Evolutionary conservation across 2,329 filamentous ascomycete species (phyloP).

Genomic region (Daldinia eschscholtzii): DNA sequence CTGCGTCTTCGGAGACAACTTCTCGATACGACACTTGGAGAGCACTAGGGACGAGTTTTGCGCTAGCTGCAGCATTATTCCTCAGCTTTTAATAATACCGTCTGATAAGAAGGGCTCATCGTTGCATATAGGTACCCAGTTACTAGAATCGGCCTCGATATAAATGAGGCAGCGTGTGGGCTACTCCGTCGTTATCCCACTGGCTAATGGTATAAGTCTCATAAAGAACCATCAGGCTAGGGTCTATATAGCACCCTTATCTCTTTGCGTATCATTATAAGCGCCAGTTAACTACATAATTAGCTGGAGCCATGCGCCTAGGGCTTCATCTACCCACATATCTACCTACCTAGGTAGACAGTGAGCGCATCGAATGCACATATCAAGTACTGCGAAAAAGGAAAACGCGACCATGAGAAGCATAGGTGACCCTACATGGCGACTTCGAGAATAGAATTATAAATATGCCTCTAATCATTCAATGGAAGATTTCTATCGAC

Average conservation of each 20-base stretch:
- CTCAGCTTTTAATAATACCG: background rate
- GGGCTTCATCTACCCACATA: no score
- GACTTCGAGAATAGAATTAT: background rate
- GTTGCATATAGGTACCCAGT: background rate
- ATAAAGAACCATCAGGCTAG: background rate
- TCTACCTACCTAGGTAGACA: no score
- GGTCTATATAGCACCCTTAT: background rate
- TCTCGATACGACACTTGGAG: background rate
- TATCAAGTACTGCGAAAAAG: background rate
- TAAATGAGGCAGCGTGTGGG: background rate
- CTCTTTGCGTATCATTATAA: background rate
- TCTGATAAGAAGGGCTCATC: background rate
- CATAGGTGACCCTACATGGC: background rate
- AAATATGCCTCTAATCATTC: no score
- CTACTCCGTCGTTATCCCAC: background rate
- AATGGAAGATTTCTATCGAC: background rate
- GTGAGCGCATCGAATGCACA: no score
- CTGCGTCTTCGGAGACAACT: background rate
- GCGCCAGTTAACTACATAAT: background rate
- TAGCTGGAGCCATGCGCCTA: background rate
- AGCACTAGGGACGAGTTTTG: background rate
- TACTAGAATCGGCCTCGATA: background rate
- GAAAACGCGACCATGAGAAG: background rate
- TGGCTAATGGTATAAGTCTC: background rate
- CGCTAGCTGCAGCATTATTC: background rate